These are phyloP conservation scores for Papilionanthe hybrid DNA, from an alignment of 116 monocot species.

Conservation along the genomic window DNA sequence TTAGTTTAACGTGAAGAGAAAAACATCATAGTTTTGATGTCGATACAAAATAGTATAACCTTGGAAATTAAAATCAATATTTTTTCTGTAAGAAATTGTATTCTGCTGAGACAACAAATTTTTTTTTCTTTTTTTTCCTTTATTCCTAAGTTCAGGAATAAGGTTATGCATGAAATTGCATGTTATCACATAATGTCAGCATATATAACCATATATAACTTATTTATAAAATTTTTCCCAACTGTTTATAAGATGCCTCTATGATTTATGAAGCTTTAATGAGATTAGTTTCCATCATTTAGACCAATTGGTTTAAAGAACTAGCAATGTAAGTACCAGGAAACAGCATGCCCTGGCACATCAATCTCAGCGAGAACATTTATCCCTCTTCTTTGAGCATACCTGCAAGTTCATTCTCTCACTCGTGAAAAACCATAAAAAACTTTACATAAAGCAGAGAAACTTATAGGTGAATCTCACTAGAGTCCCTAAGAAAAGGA, in stretches of 20 bases:
- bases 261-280: neutral
- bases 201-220: neutral
- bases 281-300: neutral
- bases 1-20: neutral
- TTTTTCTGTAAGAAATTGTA: neutral
- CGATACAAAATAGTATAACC: neutral
- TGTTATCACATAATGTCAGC: neutral
- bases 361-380: slow-evolving; percentile 95
- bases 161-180: neutral
- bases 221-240: neutral
- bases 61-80: neutral
- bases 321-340: slow-evolving; percentile 50
- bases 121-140: too few relatives aligned
- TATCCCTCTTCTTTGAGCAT: slow-evolving; percentile 77
- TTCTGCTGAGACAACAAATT: neutral
- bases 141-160: neutral
- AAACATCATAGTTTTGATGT: neutral
- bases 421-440: slow-evolving; percentile 3
- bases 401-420: slow-evolving; percentile 41
- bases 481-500: neutral
- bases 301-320: neutral
- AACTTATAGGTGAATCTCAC: neutral
- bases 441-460: neutral
- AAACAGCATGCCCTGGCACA: slow-evolving; percentile 90
- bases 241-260: neutral